phyloP scores from a whole-genome alignment of 495 filamentous ascomycete genomes.

The Darksidea phi region DNA sequence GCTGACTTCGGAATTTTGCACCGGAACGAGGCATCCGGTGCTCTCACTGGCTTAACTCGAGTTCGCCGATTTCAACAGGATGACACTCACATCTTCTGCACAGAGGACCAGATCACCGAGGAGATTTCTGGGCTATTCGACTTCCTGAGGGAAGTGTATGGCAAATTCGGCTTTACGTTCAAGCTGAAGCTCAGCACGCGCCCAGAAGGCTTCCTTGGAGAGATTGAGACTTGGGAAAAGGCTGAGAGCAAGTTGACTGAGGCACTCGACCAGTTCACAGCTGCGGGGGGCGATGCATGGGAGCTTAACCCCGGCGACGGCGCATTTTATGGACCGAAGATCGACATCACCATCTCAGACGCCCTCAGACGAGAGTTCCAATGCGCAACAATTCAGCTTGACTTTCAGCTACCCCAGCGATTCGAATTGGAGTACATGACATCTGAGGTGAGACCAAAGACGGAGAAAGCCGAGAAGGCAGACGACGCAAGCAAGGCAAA shows the following conservation, averaged over 20 bases:
- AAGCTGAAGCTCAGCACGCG: constrained; percentile 93
- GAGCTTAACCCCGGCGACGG: constrained; percentile 89
- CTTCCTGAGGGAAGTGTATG: constrained; percentile 80
- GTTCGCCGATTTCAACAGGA: constrained; percentile 94
- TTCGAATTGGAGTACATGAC: constrained; percentile 84
- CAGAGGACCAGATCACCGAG: constrained; percentile 69
- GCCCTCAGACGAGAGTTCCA: constrained; percentile 68
- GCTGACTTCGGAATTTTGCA: constrained; percentile 96
- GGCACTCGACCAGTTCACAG: constrained; percentile 74
- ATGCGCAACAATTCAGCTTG: constrained; percentile 95
- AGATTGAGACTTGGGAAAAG: constrained; percentile 80
- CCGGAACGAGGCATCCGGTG: constrained; percentile 90
- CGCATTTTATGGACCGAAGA: constrained; percentile 96
- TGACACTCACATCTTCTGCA: constrained; percentile 92
- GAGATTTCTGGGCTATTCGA: constrained; percentile 89
- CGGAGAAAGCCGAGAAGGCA: constrained; percentile 46
- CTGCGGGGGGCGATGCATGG: constrained; percentile 68
- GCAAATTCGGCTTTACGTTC: constrained; percentile 90
- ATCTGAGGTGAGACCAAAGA: constrained; percentile 49
- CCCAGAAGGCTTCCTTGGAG: constrained; percentile 87
- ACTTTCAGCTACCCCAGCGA: constrained; percentile 86
- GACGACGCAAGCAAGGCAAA: constrained; percentile 35
- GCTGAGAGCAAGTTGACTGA: constrained; percentile 76
- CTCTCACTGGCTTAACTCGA: constrained; percentile 83
- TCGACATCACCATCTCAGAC: constrained; percentile 88